These are phyloP conservation scores for Coniella lustricola DNA, from an alignment of 2,329 filamentous ascomycete genomes.

Conservation along the genomic window DNA sequence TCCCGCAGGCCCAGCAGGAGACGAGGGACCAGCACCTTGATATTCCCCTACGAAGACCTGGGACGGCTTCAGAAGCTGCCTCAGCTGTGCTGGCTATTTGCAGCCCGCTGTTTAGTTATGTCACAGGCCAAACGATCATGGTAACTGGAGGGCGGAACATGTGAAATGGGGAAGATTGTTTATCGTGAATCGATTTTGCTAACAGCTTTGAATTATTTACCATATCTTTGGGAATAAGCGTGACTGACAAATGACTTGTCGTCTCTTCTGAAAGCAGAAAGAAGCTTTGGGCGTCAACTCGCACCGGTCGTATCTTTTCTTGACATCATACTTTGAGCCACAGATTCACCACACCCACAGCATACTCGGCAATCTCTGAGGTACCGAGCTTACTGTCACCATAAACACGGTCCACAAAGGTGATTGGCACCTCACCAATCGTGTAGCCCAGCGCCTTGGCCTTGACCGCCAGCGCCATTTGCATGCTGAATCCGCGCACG, in stretches of 20 bases:
- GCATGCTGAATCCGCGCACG: constrained; percentile 96
- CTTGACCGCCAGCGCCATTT: constrained; percentile 99
- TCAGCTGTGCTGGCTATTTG: constrained; percentile 69
- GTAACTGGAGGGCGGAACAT: constrained; percentile 71
- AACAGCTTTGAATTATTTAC: neutral
- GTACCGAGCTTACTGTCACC: constrained; percentile 79
- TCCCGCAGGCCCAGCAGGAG: constrained; percentile 54
- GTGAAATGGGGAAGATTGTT: constrained; percentile 24
- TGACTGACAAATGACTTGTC: too few species aligned
- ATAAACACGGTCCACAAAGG: constrained; percentile 91
- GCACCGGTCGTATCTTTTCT: too few species aligned
- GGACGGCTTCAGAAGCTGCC: constrained; percentile 74
- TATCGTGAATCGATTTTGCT: neutral
- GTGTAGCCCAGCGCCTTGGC: constrained; percentile 93
- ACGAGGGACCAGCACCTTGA: constrained; percentile 48
- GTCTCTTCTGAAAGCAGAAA: too few species aligned
- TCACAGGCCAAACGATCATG: constrained; percentile 79
- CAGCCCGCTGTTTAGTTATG: constrained; percentile 77
- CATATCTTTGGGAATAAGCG: too few species aligned
- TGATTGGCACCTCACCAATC: constrained; percentile 92
- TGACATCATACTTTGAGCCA: constrained; percentile 66
- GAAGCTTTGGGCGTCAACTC: too few species aligned
- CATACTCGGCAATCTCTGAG: constrained; percentile 93
- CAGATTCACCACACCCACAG: constrained; percentile 72
- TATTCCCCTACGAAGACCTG: constrained; percentile 71